A percentile compares a stretch with the other conserved stretches of the same genome.
These are phyloP conservation scores for Colletotrichum kahawae DNA, from an alignment of 2,329 filamentous ascomycete genomes.

Conservation along the genomic window DNA sequence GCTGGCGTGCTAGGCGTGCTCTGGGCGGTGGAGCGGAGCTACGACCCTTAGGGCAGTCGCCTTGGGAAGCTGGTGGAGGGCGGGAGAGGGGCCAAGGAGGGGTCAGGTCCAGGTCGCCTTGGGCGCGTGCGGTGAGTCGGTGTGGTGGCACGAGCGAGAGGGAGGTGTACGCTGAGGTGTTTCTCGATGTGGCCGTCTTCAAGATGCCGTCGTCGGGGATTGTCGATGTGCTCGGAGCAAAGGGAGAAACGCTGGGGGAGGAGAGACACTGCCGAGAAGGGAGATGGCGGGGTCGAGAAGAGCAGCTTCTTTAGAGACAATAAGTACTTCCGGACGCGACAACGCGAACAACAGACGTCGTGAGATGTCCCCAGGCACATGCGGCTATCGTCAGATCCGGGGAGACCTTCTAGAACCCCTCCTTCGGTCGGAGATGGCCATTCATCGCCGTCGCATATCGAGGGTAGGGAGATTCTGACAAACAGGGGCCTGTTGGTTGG, in stretches of 20 bases:
- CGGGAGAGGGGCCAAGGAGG: background rate
- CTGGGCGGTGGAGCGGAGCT: background rate
- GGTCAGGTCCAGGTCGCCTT: background rate
- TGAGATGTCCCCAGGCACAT: background rate
- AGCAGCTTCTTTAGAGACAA: background rate
- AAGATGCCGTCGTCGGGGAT: background rate
- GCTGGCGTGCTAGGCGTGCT: background rate
- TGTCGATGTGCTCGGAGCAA: background rate
- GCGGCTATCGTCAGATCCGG: conserved; percentile 5
- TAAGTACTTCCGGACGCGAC: background rate
- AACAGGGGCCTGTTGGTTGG: conserved; percentile 22
- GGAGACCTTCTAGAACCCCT: conserved; percentile 10
- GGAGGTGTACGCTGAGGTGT: background rate
- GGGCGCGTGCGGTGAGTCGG: background rate
- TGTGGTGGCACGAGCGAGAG: background rate
- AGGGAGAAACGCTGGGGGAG: background rate
- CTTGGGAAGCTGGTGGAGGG: background rate
- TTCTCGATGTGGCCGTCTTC: background rate
- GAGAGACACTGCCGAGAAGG: background rate
- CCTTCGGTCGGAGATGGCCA: background rate
- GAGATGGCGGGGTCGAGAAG: conserved; percentile 11
- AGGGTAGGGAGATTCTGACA: conserved; percentile 21
- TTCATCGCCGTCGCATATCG: conserved; percentile 16
- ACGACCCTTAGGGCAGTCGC: background rate
- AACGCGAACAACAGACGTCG: background rate